Evolutionary conservation across 2,329 filamentous ascomycete genomes (phyloP), one percentile per base, ranked within the genome.

Genomic region (Penicillium sp.): DNA sequence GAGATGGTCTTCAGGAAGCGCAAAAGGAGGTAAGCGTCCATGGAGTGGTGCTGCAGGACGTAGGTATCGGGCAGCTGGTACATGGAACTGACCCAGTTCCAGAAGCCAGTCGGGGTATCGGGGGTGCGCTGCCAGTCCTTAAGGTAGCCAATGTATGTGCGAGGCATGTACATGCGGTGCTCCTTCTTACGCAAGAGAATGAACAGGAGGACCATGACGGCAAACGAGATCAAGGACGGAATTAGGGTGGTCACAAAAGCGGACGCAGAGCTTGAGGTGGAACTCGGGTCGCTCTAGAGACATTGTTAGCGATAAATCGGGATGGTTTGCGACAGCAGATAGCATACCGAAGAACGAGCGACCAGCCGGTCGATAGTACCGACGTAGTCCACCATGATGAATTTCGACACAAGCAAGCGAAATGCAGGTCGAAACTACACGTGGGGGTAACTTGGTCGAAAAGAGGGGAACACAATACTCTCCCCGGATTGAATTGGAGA

Each of bases 11-110:
- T 91, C 62, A 98, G 78, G 69, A 93, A 96, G 35, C 93, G 91
- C 27, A 98, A 81, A 73, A 96, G 91, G 51, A 98, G 86, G 74
- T 93, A 98, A 31, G 90, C 90, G 72, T 99, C 93, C 61, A 99
- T 84, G 0, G 92, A 96, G 72, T 93, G 91, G 78, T 96, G 91
- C 68, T 95, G 90, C 22, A 98, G 84, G 26, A 93, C 86, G 69
- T 90, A 91, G 42, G 87, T 87, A 71, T 98, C 93, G 3, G 83
- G 80, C 21, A 87, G 74, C 65, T 82, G 83, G 78, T 85, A 88
- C 76, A 91, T 90, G 13, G 82, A 78, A 10, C 76, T 76, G 56
- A 91, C 74, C 89, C 89, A 92, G 65, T 88, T 84, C 66, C 90
- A 78, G 46, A 86, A 71, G 53, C 88, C 87, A 26, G 71, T 79